Conservation (phyloP, 208 protist genomes). For the Trypanosoma grayi region DNA sequence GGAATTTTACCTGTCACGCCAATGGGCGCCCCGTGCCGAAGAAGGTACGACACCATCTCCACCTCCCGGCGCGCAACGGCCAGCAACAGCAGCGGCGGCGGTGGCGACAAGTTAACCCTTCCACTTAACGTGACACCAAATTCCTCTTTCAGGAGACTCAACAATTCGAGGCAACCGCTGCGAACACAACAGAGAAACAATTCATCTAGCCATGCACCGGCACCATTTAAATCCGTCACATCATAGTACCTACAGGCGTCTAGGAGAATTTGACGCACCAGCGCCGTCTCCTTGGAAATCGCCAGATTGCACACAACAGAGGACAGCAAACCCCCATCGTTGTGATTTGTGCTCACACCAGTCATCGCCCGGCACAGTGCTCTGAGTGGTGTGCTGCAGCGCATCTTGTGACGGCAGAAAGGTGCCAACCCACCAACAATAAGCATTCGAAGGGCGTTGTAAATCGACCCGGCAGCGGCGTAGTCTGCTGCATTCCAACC, state of each 20-base stretch:
- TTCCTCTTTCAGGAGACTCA: conserved; percentile 38
- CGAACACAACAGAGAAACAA: conserved; percentile 46
- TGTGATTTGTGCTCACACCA: background rate
- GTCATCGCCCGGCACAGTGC: conserved; percentile 22
- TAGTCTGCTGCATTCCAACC: conserved; percentile 78
- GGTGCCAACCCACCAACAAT: conserved; percentile 42
- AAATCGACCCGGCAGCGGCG: conserved; percentile 17
- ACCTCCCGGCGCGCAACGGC: conserved; percentile 39
- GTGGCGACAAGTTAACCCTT: background rate
- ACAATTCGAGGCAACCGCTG: conserved; percentile 33
- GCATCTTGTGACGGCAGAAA: conserved; percentile 31
- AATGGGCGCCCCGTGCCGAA: conserved; percentile 37
- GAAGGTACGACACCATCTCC: conserved; percentile 43
- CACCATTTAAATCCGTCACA: conserved; percentile 11
- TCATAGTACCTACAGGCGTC: conserved; percentile 14
- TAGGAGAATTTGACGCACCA: conserved; percentile 11
- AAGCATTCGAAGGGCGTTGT: conserved; percentile 39
- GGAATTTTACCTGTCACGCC: conserved; percentile 23
- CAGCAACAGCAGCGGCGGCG: conserved; percentile 24
- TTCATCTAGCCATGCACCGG: conserved; percentile 38
- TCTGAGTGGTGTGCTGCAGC: conserved; percentile 3
- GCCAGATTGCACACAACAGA: conserved; percentile 2
- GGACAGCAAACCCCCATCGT: conserved; percentile 3
- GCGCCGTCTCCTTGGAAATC: background rate
- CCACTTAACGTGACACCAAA: conserved; percentile 31